These are phyloP conservation scores for Ascochyta viciae-villosae DNA, from an alignment of 2,329 filamentous ascomycete species.

Conservation along the genomic window DNA sequence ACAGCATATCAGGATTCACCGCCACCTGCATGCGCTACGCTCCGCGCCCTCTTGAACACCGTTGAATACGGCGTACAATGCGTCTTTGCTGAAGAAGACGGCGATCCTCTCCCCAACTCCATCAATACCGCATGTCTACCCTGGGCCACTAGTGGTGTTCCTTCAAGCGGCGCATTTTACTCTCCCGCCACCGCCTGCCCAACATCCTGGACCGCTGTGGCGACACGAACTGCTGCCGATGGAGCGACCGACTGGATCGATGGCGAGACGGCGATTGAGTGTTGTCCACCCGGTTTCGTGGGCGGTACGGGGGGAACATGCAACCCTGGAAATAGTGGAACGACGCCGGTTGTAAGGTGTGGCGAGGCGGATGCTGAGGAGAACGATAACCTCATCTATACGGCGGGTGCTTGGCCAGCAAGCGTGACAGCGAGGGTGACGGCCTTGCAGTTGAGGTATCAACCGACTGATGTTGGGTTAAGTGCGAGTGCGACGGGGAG, in stretches of 20 bases:
- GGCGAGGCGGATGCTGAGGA: constrained; percentile 35
- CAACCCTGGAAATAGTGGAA: constrained; percentile 19
- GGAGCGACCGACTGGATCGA: constrained; percentile 21
- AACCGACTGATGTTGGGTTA: constrained; percentile 16
- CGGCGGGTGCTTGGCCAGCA: constrained; percentile 20
- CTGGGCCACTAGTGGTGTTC: constrained; percentile 26
- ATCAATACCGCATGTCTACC: constrained; percentile 64
- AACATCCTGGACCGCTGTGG: constrained; percentile 26
- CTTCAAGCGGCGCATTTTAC: constrained; percentile 25
- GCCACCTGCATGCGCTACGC: constrained; percentile 26
- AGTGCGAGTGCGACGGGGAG: constrained; percentile 5
- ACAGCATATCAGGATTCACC: constrained; percentile 24
- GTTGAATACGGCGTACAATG: constrained; percentile 80
- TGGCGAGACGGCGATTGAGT: constrained; percentile 32
- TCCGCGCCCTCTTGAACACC: constrained; percentile 20
- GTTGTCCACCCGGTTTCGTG: constrained; percentile 32
- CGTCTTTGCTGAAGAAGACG: constrained; percentile 80
- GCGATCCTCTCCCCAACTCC: constrained; percentile 73
- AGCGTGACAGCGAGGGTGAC: constrained; percentile 19
- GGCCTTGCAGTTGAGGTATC: constrained; percentile 27
- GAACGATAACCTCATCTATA: constrained; percentile 22
- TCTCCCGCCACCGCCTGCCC: constrained; percentile 36
- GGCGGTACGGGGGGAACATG: constrained; percentile 22
- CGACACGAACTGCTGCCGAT: constrained; percentile 24
- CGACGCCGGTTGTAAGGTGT: constrained; percentile 21